These are phyloP conservation scores for Sarocladium oryzae DNA, from an alignment of 2,329 filamentous ascomycete species.

Conservation along the genomic window DNA sequence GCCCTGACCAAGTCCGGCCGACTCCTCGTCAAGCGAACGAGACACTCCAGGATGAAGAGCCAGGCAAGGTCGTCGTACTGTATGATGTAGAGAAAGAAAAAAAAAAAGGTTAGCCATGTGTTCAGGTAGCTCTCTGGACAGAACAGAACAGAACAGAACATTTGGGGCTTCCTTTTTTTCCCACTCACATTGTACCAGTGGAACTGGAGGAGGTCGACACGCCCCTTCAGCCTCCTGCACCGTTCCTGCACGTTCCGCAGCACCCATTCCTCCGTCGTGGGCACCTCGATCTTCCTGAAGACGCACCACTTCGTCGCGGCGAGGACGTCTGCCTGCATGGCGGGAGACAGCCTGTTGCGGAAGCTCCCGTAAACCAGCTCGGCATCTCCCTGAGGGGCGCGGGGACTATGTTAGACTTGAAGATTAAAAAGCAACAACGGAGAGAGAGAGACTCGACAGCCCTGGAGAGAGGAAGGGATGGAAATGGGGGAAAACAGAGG, in stretches of 20 bases:
- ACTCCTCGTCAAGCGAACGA: conserved; percentile 28
- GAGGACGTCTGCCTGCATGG: conserved; percentile 14
- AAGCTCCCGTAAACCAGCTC: conserved; percentile 37
- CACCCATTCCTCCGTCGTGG: conserved; percentile 15
- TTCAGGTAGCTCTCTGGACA: no score
- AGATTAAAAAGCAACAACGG: no score
- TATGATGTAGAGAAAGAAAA: no score
- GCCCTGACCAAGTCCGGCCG: conserved; percentile 16
- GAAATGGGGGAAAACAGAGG: no score
- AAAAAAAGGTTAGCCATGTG: no score
- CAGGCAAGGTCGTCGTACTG: conserved; percentile 28
- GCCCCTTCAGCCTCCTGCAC: conserved; percentile 13
- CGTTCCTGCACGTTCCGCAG: conserved; percentile 16
- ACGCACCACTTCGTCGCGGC: conserved; percentile 25
- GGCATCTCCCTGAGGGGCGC: conserved; percentile 38
- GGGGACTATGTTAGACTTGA: no score
- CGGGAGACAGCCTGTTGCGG: conserved; percentile 10
- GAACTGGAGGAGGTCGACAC: conserved; percentile 18
- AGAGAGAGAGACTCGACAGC: no score
- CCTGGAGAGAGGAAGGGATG: no score
- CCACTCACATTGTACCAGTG: conserved; percentile 19
- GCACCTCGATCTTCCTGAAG: conserved; percentile 16
- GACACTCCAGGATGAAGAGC: conserved; percentile 25
- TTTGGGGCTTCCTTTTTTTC: no score
- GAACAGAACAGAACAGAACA: no score